Conservation (phyloP, 1,284 basidiomycete species). For the Malassezia psittaci region DNA sequence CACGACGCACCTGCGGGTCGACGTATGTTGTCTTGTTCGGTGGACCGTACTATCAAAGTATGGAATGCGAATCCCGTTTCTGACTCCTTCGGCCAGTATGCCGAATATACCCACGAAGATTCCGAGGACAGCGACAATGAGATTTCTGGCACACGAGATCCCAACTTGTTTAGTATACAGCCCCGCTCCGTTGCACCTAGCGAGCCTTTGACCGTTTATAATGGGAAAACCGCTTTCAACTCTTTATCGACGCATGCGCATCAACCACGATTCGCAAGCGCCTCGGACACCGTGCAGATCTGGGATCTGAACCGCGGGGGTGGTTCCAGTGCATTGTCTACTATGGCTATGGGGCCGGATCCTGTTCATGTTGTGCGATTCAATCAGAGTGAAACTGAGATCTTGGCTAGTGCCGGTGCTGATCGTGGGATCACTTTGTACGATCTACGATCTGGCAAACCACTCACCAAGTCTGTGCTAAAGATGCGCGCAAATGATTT, state of each 20-base stretch:
- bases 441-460: constrained; percentile 89
- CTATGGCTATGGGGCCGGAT: constrained; percentile 55
- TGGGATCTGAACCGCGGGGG: constrained; percentile 81
- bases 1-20: constrained; percentile 47
- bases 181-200: constrained; percentile 24
- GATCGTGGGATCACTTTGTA: constrained; percentile 93
- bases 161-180: constrained; percentile 31
- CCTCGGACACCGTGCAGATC: constrained; percentile 81
- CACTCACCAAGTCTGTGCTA: constrained; percentile 77
- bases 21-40: constrained; percentile 75
- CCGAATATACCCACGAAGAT: constrained; percentile 24
- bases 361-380: constrained; percentile 79
- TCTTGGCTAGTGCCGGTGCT: constrained; percentile 82
- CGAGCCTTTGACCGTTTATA: constrained; percentile 40
- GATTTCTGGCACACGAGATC: constrained; percentile 26
- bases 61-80: constrained; percentile 57
- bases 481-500: constrained; percentile 62
- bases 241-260: constrained; percentile 86
- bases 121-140: constrained; percentile 44
- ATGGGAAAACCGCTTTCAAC: constrained; percentile 51
- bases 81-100: constrained; percentile 46
- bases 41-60: constrained; percentile 80
- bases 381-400: constrained; percentile 83
- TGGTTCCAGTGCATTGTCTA: constrained; percentile 56
- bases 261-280: constrained; percentile 81